Conservation (phyloP, 768 basidiomycete genomes). For the Boletus speciosus region DNA sequence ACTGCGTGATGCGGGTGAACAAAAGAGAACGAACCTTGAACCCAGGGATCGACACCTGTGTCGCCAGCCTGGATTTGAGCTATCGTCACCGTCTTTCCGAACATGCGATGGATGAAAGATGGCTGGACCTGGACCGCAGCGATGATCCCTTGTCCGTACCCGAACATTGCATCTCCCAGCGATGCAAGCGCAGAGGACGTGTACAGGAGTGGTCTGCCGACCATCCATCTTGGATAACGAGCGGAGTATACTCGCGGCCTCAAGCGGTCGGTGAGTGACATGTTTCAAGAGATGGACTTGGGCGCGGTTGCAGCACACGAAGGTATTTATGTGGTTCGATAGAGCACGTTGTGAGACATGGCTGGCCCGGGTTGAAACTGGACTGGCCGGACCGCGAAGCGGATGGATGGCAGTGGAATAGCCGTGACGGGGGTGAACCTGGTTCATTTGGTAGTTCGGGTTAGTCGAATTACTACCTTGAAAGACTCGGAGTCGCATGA, state of each 20-base stretch:
- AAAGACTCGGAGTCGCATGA: neutral
- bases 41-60: constrained; percentile 44
- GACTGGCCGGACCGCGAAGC: neutral
- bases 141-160: constrained; percentile 52
- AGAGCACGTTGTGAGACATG: constrained; percentile 14
- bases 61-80: constrained; percentile 40
- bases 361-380: constrained; percentile 18
- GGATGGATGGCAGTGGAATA: neutral
- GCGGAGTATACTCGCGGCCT: constrained; percentile 39
- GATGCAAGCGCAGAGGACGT: constrained; percentile 52
- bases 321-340: constrained; percentile 24
- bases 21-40: constrained; percentile 37
- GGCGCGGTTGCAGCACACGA: neutral
- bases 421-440: neutral
- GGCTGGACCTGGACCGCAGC: constrained; percentile 51
- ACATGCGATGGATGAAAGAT: constrained; percentile 48
- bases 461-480: neutral
- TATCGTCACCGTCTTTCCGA: constrained; percentile 42
- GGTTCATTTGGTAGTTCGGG: neutral
- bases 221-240: constrained; percentile 53
- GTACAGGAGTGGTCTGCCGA: constrained; percentile 46
- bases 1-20: neutral
- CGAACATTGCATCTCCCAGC: constrained; percentile 56
- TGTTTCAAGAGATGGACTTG: constrained; percentile 6
- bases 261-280: constrained; percentile 28